Base-by-base conservation (phyloP, 1,284 basidiomycete species). In the Dichomitus squalens region DNA sequence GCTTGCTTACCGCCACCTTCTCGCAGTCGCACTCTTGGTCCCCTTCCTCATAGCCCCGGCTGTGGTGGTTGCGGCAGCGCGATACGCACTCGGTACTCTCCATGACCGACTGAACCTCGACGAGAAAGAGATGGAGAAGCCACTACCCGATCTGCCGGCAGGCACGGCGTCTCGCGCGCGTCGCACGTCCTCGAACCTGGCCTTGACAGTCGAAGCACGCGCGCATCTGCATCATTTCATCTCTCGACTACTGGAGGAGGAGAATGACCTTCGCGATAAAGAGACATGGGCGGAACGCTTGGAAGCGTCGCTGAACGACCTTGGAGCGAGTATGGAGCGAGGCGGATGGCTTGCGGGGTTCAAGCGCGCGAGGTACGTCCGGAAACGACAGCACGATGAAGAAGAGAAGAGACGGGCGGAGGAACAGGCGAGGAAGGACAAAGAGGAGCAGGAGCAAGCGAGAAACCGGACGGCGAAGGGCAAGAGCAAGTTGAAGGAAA, bases 321-420 rank as follows among this genome's bases (percentile, higher is more conserved):
- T 73, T 3, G 70, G 70, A 0, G 62, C 65, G 27, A 60, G 60
- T 21, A 53, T 72, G 7, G 41, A 60, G 27, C 58, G 60, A 16
- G 69, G 69, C 6, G 68, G 68, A 23, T 73, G 71, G 71, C 56
- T 73, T 18, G 57, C 68, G 31, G 71, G 71, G 3, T 40, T 70
- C n/a, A 65, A 63, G 41, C 62, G 68, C 23, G 65, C 66, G 33
- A 61, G 61, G 55, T 54, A 51, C 27, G 53, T 60, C 39, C 52
- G 60, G 27, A 61, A 52, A 52, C 36, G 51, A 14, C 55, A 52
- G 4, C 52, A 57, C 23, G 50, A 62, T 14, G 66, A 64, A 25
- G 48, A 56, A 33, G 56, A 60, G 50, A 59, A 43, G 7, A 57
- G 54, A 9, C 16, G 33, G 9, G 46, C 36, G 11, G 44, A 63